phyloP scores from a whole-genome alignment of 1,139 yeast species.

The Zygoascus meyerae region DNA sequence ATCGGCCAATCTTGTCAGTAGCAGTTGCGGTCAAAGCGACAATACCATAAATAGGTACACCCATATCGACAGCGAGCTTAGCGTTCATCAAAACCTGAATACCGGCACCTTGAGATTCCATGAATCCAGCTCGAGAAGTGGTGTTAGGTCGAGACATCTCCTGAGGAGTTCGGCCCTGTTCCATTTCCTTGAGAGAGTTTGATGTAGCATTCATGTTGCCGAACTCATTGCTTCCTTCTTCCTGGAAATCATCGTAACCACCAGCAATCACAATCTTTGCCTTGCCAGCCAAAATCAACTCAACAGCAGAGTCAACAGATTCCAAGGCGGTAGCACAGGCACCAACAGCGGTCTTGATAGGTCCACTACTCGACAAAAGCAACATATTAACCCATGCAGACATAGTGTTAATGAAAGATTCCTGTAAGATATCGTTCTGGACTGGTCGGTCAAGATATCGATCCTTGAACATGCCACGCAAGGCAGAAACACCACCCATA shows the following conservation, averaged over 20 bases:
- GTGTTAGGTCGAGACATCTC: slow-evolving; percentile 99
- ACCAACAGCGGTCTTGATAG: slow-evolving; percentile 98
- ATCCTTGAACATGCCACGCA: slow-evolving; percentile 96
- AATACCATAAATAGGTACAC: slow-evolving; percentile 97
- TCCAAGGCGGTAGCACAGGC: slow-evolving; percentile 99
- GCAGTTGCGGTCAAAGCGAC: slow-evolving; percentile 95
- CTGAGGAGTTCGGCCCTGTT: slow-evolving; percentile 93
- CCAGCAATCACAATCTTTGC: slow-evolving; percentile 96
- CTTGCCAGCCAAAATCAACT: slow-evolving; percentile 84
- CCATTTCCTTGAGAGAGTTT: slow-evolving; percentile 78
- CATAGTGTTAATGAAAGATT: slow-evolving; percentile 98
- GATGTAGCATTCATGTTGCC: slow-evolving; percentile 99
- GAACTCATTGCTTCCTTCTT: slow-evolving; percentile 96
- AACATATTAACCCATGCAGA: slow-evolving; percentile 99
- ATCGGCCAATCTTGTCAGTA: slow-evolving; percentile 96
- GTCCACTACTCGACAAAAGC: slow-evolving; percentile 95
- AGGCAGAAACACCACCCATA: slow-evolving; percentile 98
- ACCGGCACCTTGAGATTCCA: slow-evolving; percentile 99
- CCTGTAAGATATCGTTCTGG: slow-evolving; percentile 94
- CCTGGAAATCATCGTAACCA: slow-evolving; percentile 99
- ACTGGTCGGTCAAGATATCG: slow-evolving; percentile 89
- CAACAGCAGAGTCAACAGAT: slow-evolving; percentile 93
- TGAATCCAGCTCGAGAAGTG: slow-evolving; percentile 92
- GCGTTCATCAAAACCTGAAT: slow-evolving; percentile 95
- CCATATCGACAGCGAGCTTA: slow-evolving; percentile 90